phyloP scores from a whole-genome alignment of 2,329 filamentous ascomycete species.

The Polytolypa hystricis region DNA sequence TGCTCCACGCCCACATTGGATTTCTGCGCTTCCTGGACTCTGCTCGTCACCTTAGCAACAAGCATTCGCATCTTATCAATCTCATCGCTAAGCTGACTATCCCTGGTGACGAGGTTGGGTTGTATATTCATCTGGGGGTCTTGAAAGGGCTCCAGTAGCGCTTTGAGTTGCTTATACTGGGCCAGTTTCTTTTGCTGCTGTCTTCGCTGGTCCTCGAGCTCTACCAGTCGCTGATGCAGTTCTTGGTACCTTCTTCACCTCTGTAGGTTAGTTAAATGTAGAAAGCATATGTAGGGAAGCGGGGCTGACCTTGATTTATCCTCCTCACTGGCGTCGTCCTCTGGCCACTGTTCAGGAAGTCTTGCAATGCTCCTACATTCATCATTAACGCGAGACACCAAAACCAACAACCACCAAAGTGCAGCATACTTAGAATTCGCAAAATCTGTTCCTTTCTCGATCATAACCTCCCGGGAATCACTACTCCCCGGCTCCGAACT shows the following conservation, averaged over 20 bases:
- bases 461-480: constrained; percentile 16
- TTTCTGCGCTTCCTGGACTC: constrained; percentile 23
- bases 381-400: constrained; percentile 6
- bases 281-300: too few species aligned
- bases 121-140: constrained; percentile 41
- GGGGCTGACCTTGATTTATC: constrained; percentile 23
- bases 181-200: constrained; percentile 36
- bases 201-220: constrained; percentile 35
- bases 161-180: constrained; percentile 36
- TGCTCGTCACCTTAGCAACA: constrained; percentile 31
- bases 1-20: constrained; percentile 7
- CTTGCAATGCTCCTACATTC: constrained; percentile 27
- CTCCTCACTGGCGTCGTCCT: constrained; percentile 21
- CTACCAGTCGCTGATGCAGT: constrained; percentile 33
- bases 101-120: constrained; percentile 43
- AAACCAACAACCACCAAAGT: neutral
- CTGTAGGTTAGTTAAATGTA: neutral
- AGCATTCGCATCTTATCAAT: constrained; percentile 40
- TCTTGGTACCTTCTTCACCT: constrained; percentile 29
- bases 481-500: constrained; percentile 22
- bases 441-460: constrained; percentile 30
- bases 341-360: constrained; percentile 26
- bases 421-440: constrained; percentile 26
- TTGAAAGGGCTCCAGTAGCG: constrained; percentile 39
- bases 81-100: constrained; percentile 40